phyloP scores from a whole-genome alignment of 768 basidiomycete genomes.

The Asterophora parasitica region DNA sequence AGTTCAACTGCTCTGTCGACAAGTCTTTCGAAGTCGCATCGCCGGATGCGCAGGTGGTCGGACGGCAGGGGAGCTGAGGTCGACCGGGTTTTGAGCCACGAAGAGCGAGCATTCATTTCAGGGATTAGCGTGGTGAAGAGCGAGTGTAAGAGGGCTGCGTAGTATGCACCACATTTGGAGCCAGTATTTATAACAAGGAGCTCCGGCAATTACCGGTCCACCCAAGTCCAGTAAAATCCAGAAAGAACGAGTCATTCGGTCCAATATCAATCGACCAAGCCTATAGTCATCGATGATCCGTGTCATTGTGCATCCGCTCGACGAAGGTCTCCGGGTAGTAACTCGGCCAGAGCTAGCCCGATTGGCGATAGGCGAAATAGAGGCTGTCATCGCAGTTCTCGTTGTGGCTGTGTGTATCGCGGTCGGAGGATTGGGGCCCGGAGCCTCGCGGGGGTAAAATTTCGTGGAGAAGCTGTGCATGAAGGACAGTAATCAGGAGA shows the following conservation, averaged over 20 bases:
- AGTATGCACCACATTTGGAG: not conserved
- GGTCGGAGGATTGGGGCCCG: not conserved
- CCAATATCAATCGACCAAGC: constrained; percentile 4
- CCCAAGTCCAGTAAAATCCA: not conserved
- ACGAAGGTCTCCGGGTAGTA: not conserved
- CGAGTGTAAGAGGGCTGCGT: not conserved
- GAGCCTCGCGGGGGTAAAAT: too few species aligned
- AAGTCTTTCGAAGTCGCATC: not conserved
- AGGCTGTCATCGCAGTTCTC: not conserved
- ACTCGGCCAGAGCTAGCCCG: not conserved
- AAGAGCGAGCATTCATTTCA: constrained; percentile 5
- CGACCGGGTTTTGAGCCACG: constrained; percentile 2
- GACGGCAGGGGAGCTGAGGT: constrained; percentile 4
- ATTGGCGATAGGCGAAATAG: not conserved
- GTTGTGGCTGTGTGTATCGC: not conserved
- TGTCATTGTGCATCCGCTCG: not conserved
- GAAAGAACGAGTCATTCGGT: constrained; percentile 2
- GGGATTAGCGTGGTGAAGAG: not conserved
- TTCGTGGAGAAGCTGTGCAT: not conserved
- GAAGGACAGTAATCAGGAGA: too few species aligned
- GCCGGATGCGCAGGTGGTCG: constrained; percentile 3
- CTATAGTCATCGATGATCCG: not conserved
- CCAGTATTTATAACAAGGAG: not conserved
- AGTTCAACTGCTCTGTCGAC: constrained; percentile 2
- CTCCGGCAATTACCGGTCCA: not conserved